phyloP scores from a whole-genome alignment of 2,329 filamentous ascomycete species.

The Cryphonectria japonica region DNA sequence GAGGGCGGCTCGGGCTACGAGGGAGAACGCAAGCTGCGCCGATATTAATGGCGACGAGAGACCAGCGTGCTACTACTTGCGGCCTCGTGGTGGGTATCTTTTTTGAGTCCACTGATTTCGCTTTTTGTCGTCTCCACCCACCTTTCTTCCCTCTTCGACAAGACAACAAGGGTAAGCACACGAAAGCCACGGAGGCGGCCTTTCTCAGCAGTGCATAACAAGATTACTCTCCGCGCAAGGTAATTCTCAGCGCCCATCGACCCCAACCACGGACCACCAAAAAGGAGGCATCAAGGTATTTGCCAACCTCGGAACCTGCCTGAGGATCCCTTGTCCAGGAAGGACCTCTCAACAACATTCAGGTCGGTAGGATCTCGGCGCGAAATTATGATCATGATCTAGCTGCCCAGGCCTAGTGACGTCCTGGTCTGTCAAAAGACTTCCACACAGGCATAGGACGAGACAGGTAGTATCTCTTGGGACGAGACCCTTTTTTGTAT shows the following conservation, averaged over 20 bases:
- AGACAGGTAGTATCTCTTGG: constrained; percentile 30
- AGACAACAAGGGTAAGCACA: constrained; percentile 36
- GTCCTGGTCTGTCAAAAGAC: background rate
- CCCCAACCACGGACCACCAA: background rate
- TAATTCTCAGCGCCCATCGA: background rate
- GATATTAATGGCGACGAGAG: constrained; percentile 56
- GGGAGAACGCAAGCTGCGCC: constrained; percentile 70
- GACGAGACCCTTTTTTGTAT: constrained; percentile 17
- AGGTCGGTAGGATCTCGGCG: constrained; percentile 2
- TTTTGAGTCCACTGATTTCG: constrained; percentile 36
- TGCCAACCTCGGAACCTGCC: background rate
- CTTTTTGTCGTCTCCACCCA: constrained; percentile 32
- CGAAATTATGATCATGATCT: background rate
- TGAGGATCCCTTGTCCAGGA: background rate
- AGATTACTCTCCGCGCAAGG: constrained; percentile 12
- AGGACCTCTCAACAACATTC: background rate
- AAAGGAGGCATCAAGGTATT: constrained; percentile 7
- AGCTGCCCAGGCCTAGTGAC: background rate
- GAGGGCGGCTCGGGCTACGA: constrained; percentile 77
- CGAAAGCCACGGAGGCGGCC: constrained; percentile 2
- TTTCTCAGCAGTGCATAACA: constrained; percentile 6
- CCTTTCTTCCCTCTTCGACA: constrained; percentile 33
- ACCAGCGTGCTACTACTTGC: constrained; percentile 35
- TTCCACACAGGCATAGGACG: constrained; percentile 16
- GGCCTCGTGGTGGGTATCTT: constrained; percentile 54